Evolutionary conservation across 768 basidiomycete genomes (phyloP).

Genomic region (Collybia nuda): DNA sequence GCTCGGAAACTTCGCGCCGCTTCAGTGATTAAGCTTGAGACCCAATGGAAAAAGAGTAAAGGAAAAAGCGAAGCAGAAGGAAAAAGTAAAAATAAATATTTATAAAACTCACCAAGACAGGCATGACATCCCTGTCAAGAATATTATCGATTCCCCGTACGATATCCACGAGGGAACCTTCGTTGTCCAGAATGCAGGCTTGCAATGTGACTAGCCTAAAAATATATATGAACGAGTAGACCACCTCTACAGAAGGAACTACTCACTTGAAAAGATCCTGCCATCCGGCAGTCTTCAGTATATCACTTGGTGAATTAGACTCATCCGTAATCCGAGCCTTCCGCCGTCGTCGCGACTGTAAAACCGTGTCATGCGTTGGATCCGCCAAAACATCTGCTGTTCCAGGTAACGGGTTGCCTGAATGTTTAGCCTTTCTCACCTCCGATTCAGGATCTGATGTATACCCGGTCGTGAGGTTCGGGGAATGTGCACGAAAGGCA

Average conservation of each 20-base stretch:
- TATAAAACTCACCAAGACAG: constrained; percentile 39
- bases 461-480: constrained; percentile 64
- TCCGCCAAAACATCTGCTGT: constrained; percentile 8
- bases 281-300: constrained; percentile 51
- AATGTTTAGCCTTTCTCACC: constrained; percentile 39
- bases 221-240: constrained; percentile 7
- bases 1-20: constrained; percentile 71
- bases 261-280: constrained; percentile 74
- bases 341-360: constrained; percentile 30
- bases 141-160: constrained; percentile 45
- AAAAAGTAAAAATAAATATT: constrained; percentile 6
- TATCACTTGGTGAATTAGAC: constrained; percentile 11
- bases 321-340: constrained; percentile 19
- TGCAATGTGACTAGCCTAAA: constrained; percentile 54
- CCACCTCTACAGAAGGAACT: constrained; percentile 2
- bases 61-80: constrained; percentile 8
- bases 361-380: constrained; percentile 14
- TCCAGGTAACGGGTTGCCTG: constrained; percentile 8
- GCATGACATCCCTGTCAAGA: constrained; percentile 39
- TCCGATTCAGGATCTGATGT: constrained; percentile 72
- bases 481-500: constrained; percentile 35
- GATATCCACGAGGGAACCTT: constrained; percentile 47
- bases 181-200: constrained; percentile 49
- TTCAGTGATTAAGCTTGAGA: constrained; percentile 34
- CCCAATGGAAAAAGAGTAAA: constrained; percentile 11